Base-by-base conservation (phyloP, 352 stramenopile species). In the Salisapilia sapeloensis region DNA sequence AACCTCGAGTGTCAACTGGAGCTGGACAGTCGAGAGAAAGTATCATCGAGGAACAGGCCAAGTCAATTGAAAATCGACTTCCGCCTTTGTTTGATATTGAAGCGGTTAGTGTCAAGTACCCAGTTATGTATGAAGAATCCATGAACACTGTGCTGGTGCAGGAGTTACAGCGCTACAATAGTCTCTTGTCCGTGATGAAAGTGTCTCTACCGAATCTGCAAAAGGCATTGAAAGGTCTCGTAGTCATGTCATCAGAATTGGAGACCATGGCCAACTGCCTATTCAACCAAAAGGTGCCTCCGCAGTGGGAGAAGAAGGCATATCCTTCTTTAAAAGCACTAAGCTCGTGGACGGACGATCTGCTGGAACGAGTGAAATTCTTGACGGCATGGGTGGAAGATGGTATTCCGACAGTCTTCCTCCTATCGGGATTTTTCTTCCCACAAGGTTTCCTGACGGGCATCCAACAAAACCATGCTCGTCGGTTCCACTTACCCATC, bases 81-180 rank as follows among this genome's bases (percentile, higher is more conserved):
- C 72, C 80, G 4, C 26, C 47, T 4, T 53, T 74, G 21, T 94
- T 82, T 39, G 84, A 96, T 29, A 36, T 93, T 8, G 80, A 94
- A 25, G 65, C 72, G 20, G 78, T 90, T 21, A 59, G 74, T 33
- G 76, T 86, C 24, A 56, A 58, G 20, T 92, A 92, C 35, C 82
- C 84, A 0, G 80, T 91, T 4, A 71, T 58, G 25, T 94, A 94
- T 45, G 50, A 82, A 22, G 82, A 96, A 50, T 92, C 70, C 10
- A 87, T 95, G 67, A 95, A 95, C 50, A 94, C 79, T 1, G 74
- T 93, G 24, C 44, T 96, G n/a, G 72, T 82, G 7, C 84, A 96
- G 44, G 84, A 96, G 34, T 63, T 86, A n/a, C 63, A 92, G 40
- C 70, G 80, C 9, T 96, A 90, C 56, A 93, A 94, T 44, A 77